These are phyloP conservation scores for Chenopodium formosanum DNA, from an alignment of 148 eudicot species.

Conservation along the genomic window DNA sequence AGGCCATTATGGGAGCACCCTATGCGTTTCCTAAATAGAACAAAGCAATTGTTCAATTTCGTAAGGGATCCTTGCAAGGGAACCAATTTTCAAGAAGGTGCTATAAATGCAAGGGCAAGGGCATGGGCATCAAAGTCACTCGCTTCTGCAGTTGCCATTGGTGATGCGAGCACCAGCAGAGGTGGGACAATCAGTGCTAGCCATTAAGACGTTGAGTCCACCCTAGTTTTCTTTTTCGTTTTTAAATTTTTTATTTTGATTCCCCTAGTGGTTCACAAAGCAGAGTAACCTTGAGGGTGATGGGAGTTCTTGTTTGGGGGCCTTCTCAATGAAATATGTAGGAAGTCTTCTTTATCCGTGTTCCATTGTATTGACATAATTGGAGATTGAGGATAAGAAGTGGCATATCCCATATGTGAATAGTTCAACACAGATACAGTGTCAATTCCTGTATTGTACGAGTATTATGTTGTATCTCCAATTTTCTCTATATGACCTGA, in stretches of 20 bases:
- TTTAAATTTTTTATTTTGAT: neutral
- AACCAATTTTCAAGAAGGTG: slow-evolving; percentile 85
- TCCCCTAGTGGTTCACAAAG: slow-evolving; percentile 8
- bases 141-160: slow-evolving; percentile 78
- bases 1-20: slow-evolving; percentile 74
- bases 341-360: slow-evolving; percentile 26
- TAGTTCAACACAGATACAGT: slow-evolving; percentile 29
- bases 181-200: slow-evolving; percentile 34
- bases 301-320: slow-evolving; percentile 14
- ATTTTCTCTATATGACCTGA: slow-evolving; percentile 9
- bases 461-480: slow-evolving; percentile 18
- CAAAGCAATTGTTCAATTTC: slow-evolving; percentile 50
- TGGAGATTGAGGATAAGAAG: slow-evolving; percentile 23
- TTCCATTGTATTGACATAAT: slow-evolving; percentile 21
- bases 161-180: slow-evolving; percentile 69
- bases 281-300: slow-evolving; percentile 9
- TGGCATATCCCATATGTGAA: slow-evolving; percentile 26
- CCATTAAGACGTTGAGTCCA: slow-evolving; percentile 19
- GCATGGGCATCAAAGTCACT: slow-evolving; percentile 94
- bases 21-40: slow-evolving; percentile 50
- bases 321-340: slow-evolving; percentile 20
- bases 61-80: slow-evolving; percentile 66
- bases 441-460: slow-evolving; percentile 14
- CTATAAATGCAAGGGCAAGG: slow-evolving; percentile 70
- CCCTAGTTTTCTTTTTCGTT: neutral